Percentiles rank a stretch among this genome's conserved stretches.
Evolutionary conservation across 352 stramenopile genomes (phyloP).

Genomic region (Lagenidium sp.): DNA sequence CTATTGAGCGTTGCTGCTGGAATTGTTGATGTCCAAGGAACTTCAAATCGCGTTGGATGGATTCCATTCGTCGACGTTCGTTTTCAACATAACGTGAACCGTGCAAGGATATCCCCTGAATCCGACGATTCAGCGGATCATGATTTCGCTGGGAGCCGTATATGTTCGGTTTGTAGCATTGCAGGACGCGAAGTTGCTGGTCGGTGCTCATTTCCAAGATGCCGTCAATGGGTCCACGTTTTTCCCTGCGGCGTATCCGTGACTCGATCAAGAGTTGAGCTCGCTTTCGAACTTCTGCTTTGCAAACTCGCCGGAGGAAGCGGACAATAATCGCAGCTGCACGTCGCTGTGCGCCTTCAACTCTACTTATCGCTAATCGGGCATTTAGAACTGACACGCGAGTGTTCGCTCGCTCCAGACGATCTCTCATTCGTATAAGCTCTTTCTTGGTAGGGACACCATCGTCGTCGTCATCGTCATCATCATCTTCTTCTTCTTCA

Average conservation of each 20-base stretch:
- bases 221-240: conserved; percentile 8
- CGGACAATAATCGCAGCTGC: conserved; percentile 21
- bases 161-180: conserved; percentile 55
- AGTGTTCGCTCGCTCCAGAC: not conserved
- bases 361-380: conserved; percentile 1
- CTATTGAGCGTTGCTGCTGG: conserved; percentile 3
- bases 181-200: conserved; percentile 41
- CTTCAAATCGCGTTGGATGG: conserved; percentile 4
- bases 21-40: conserved; percentile 6
- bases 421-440: not conserved
- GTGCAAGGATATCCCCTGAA: conserved; percentile 12
- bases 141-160: conserved; percentile 14
- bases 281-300: conserved; percentile 18
- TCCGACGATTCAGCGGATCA: conserved; percentile 1
- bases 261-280: conserved; percentile 21
- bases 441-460: conserved; percentile 1
- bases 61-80: conserved; percentile 2
- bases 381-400: conserved; percentile 9
- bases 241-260: conserved; percentile 13
- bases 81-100: conserved; percentile 6
- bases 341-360: not conserved
- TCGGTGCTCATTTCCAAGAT: conserved; percentile 19
- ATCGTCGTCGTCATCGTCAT: conserved; percentile 1
- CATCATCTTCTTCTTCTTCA: conserved; percentile 4
- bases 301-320: conserved; percentile 33